Evolutionary conservation across 78 protist genomes (phyloP), one percentile per base, ranked within the genome.

Genomic region (Dictyostelium discoideum): DNA sequence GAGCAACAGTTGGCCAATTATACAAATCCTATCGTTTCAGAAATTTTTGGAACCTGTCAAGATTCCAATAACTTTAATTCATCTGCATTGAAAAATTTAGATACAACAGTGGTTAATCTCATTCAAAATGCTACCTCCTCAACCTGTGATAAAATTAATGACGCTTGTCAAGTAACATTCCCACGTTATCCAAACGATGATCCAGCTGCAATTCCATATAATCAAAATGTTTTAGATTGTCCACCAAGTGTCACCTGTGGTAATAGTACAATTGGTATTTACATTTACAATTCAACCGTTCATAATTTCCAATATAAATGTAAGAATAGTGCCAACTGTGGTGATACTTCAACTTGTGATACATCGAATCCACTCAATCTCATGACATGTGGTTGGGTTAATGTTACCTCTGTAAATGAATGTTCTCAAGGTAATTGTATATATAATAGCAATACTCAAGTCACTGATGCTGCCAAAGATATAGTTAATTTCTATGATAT

Each of bases 1-100:
- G 69, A 60, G 9, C 20, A 44, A 22, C 48, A 32, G 63, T 32
- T 60, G 2, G 7, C 46, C 16, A 90, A 82, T 42, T 82, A 39
- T 46, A n/a, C 87, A 18, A 90, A 90, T 50, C 88, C 95, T 37
- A 20, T 90, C 8, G 22, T 90, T 4, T 22, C 50, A n/a, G 77
- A 90, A 32, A 81, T 82, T 0, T 77, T 90, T 42, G 67, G 73
- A 0, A 83, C 88, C 4, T 90, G 95, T 69, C 46, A 82, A 50
- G 57, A 82, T 39, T 40, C 20, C 0, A 72, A 22, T n/a, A 46
- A 20, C 18, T 60, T 60, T 20, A 73, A 40, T 20, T 82, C 84
- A 2, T 20, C 95, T 9, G 85, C 76, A 0, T 90, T 90, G 1
- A 24, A 7, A 11, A 72, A 83, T 37, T 10, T 90, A 37, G 84